Percentiles rank a stretch among this genome's conserved stretches.
Conservation (phyloP, 345 rosid genomes). For the Lepidium africanum region DNA sequence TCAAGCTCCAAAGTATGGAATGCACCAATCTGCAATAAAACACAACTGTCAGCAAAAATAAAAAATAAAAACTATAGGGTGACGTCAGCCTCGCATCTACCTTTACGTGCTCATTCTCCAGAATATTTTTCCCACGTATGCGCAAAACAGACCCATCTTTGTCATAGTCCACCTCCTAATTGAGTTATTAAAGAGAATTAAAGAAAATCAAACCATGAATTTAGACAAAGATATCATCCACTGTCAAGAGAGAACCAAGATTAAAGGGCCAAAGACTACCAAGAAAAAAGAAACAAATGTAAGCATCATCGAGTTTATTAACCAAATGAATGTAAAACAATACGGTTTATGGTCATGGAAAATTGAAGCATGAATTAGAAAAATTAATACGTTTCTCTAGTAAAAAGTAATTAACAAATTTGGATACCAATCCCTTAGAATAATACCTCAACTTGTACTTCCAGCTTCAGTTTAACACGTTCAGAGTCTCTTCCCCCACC, state of each 20-base stretch:
- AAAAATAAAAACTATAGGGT: not conserved
- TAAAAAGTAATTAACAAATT: not conserved
- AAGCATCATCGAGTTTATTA: not conserved
- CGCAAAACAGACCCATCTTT: slow-evolving; percentile 73
- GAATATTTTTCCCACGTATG: slow-evolving; percentile 76
- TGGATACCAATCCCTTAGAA: not conserved
- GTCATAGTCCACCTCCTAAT: slow-evolving; percentile 72
- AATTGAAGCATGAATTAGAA: not conserved
- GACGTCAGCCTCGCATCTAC: slow-evolving; percentile 28
- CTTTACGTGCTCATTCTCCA: slow-evolving; percentile 87
- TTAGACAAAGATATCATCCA: not conserved
- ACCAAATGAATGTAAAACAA: not conserved
- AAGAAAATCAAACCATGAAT: not conserved
- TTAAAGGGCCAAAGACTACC: not conserved
- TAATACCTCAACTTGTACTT: slow-evolving; percentile 79
- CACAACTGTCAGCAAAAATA: not conserved
- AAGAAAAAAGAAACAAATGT: not conserved
- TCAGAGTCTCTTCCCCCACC: slow-evolving; percentile 85
- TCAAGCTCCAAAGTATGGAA: slow-evolving; percentile 87
- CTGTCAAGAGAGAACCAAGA: not conserved
- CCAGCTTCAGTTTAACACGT: slow-evolving; percentile 70
- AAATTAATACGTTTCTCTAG: not conserved
- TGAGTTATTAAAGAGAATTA: not conserved
- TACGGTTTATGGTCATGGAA: not conserved
- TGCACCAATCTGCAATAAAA: slow-evolving; percentile 68